Base-by-base conservation (phyloP, 208 protist species). In the Acanthamoeba divionensis region DNA sequence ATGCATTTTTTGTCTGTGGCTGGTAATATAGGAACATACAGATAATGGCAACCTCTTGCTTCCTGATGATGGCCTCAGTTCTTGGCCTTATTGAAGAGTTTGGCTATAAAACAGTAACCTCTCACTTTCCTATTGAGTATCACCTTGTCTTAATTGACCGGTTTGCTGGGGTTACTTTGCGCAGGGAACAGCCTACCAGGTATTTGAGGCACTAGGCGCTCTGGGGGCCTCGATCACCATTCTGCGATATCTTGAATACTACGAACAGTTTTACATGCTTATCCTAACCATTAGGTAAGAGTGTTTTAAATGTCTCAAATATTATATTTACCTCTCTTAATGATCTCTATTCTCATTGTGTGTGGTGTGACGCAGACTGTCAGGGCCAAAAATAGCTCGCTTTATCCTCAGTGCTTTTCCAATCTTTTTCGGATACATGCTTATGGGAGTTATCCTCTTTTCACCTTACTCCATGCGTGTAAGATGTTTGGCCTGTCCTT, bases 371-470 rank as follows among this genome's bases (percentile, higher is more conserved):
- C 5, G 31, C 73, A 83, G 73, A 44, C 44, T 86, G 7, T 90
- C 67, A 63, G 62, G 29, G 18, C 26, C 50, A 33, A 24, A 48
- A 8, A 73, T 80, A 26, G 83, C 67, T 0, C 67, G 62, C 12
- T 80, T 90, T 38, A 90, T 90, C 47, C 60, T 90, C 26, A 77
- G 47, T 9, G 66, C 57, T 33, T 65, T 86, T 47, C 89, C 89
- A 15, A 91, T 91, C 13, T 69, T 85, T 44, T 91, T 91, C 38
- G 89, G 71, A 2, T 91, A 73, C 82, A 86, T 85, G 63, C 55
- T 91, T 18, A 88, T 82, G 77, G 89, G 89, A n/a, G 50, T 91
- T 41, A 45, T 80, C 41, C 48, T 82, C 31, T 91, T 91, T 52
- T 85, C 69, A 2, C 66, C 66, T n/a, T 91, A 91, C 44, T 86